Percentiles rank a stretch among this genome's conserved stretches.
Evolutionary conservation across 352 stramenopile genomes (phyloP).

Genomic region (Globisporangium rhizosaccharum): DNA sequence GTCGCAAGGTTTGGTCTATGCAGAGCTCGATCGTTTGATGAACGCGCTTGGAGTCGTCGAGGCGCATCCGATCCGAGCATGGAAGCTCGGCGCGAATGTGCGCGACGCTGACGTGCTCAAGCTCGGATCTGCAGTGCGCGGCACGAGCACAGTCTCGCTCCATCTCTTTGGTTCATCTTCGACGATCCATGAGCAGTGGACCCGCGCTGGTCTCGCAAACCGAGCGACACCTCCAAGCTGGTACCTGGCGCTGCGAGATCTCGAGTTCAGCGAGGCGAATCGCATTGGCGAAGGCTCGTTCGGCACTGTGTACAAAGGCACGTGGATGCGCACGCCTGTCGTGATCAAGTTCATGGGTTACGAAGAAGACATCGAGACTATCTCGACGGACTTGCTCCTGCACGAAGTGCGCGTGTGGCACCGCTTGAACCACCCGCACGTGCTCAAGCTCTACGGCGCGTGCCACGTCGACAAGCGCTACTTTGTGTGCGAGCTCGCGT

Average conservation of each 20-base stretch:
- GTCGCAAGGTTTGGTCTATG: constrained; percentile 1
- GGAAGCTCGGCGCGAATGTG: neutral
- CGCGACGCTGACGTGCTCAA: neutral
- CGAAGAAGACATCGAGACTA: neutral
- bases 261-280: constrained; percentile 1
- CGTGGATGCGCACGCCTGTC: constrained; percentile 1
- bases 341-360: constrained; percentile 3
- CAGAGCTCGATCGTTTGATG: constrained; percentile 2
- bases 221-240: neutral
- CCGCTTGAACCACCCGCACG: too few relatives aligned
- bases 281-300: neutral
- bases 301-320: constrained; percentile 1
- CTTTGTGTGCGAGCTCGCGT: neutral
- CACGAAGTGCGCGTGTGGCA: neutral
- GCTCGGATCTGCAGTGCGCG: too few relatives aligned
- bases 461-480: too few relatives aligned
- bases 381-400: neutral
- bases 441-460: neutral
- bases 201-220: neutral
- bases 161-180: neutral
- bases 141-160: neutral
- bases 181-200: neutral
- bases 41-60: neutral
- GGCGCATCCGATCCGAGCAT: constrained; percentile 1
- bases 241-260: neutral